Evolutionary conservation across 257 asterid species (phyloP).

Genomic region (Phtheirospermum japonicum): DNA sequence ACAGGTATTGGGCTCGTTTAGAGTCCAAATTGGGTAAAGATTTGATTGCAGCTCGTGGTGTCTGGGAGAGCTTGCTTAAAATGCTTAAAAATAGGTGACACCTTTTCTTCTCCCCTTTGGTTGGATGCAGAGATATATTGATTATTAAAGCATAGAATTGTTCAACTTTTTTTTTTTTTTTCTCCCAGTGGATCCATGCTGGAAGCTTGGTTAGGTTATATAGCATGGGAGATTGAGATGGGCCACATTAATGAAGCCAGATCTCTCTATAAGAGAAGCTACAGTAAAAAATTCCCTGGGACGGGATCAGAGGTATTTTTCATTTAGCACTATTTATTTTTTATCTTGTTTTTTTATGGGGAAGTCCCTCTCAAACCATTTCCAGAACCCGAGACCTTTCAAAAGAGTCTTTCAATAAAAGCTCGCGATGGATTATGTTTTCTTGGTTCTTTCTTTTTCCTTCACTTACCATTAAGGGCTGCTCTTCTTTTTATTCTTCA

Average conservation of each 20-base stretch:
- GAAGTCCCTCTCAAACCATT: slow-evolving; percentile 14
- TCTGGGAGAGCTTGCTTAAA: slow-evolving; percentile 93
- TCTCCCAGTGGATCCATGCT: slow-evolving; percentile 72
- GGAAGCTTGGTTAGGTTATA: slow-evolving; percentile 84
- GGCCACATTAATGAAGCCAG: slow-evolving; percentile 86
- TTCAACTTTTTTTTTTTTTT: slow-evolving; percentile 29
- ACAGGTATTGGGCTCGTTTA: slow-evolving; percentile 83
- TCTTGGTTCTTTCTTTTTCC: slow-evolving; percentile 15
- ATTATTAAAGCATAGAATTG: slow-evolving; percentile 21
- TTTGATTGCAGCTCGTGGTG: slow-evolving; percentile 83
- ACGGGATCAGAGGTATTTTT: slow-evolving; percentile 89
- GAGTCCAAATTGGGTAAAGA: slow-evolving; percentile 74
- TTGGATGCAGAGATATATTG: slow-evolving; percentile 11
- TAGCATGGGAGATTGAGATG: slow-evolving; percentile 70
- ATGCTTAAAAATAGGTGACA: slow-evolving; percentile 71
- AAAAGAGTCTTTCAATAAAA: slow-evolving; percentile 4
- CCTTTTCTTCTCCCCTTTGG: slow-evolving; percentile 6
- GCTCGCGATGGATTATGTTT: background rate
- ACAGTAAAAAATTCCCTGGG: slow-evolving; percentile 76
- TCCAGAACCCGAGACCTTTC: slow-evolving; percentile 11
- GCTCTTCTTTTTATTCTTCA: slow-evolving; percentile 3
- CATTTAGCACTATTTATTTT: slow-evolving; percentile 2
- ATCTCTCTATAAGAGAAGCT: slow-evolving; percentile 88
- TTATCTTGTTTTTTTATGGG: slow-evolving; percentile 7
- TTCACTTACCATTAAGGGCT: background rate